Evolutionary conservation across 2,329 filamentous ascomycete genomes (phyloP).

Genomic region (Fusarium tricinctum): DNA sequence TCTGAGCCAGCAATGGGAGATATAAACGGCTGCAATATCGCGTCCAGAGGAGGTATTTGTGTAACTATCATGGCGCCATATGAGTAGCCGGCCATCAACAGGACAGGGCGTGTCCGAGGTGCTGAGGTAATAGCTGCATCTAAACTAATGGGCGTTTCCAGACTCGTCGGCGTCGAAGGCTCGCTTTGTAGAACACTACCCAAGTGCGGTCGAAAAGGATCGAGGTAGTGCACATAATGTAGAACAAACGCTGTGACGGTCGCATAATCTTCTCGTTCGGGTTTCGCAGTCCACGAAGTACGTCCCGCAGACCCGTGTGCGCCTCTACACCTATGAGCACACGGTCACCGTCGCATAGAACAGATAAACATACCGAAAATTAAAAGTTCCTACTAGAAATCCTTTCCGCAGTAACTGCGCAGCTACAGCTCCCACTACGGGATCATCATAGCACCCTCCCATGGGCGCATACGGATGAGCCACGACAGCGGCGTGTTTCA

Average conservation of each 20-base stretch:
- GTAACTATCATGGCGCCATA: conserved; percentile 89
- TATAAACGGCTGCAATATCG: conserved; percentile 72
- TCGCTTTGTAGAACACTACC: conserved; percentile 21
- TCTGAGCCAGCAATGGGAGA: conserved; percentile 67
- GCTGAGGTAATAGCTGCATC: neutral
- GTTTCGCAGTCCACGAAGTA: conserved; percentile 88
- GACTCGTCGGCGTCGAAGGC: conserved; percentile 14
- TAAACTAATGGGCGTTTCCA: conserved; percentile 1
- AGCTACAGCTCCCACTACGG: conserved; percentile 77
- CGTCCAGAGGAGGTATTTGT: conserved; percentile 74
- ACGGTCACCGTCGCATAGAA: too few species aligned
- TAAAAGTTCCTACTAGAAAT: conserved; percentile 88
- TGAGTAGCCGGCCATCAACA: conserved; percentile 85
- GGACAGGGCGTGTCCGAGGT: conserved; percentile 48
- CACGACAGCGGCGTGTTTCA: conserved; percentile 71
- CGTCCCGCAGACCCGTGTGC: conserved; percentile 79
- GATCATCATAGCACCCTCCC: conserved; percentile 88
- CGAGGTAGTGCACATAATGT: conserved; percentile 76
- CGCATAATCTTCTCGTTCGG: conserved; percentile 85
- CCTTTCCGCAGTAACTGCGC: conserved; percentile 76
- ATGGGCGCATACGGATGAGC: conserved; percentile 93
- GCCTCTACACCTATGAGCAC: conserved; percentile 68
- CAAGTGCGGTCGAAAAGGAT: conserved; percentile 53
- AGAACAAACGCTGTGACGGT: conserved; percentile 85
- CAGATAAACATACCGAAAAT: conserved; percentile 78